Evolutionary conservation across 805 yeast species (phyloP).

Genomic region (Yamadazyma kitorensis): DNA sequence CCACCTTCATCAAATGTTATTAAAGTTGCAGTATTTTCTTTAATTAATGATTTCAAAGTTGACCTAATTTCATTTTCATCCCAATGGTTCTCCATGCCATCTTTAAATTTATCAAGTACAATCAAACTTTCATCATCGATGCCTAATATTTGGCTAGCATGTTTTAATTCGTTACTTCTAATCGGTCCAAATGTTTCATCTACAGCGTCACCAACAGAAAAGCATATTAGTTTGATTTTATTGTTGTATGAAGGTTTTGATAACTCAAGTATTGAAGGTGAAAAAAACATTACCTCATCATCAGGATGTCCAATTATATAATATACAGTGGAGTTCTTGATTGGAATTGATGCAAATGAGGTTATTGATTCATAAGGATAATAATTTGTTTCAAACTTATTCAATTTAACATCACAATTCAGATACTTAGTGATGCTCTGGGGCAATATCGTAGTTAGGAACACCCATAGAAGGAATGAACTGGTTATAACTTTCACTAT

Average conservation of each 20-base stretch:
- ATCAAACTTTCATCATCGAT: conserved; percentile 36
- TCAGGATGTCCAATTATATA: conserved; percentile 93
- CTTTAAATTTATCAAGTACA: conserved; percentile 49
- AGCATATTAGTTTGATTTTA: conserved; percentile 57
- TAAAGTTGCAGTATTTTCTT: conserved; percentile 31
- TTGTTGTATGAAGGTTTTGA: conserved; percentile 48
- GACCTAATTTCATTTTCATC: conserved; percentile 39
- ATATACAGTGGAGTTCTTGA: conserved; percentile 37
- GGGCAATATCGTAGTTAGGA: conserved; percentile 39
- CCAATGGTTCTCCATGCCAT: conserved; percentile 73
- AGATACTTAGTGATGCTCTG: conserved; percentile 30
- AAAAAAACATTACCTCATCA: conserved; percentile 97
- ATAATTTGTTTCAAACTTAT: conserved; percentile 17
- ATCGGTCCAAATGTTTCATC: conserved; percentile 68
- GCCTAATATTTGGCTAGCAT: conserved; percentile 56
- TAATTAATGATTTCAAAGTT: conserved; percentile 29
- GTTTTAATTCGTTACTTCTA: conserved; percentile 57
- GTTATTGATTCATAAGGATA: conserved; percentile 40
- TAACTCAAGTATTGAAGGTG: conserved; percentile 66
- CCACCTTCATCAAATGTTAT: conserved; percentile 83
- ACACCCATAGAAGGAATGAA: conserved; percentile 36
- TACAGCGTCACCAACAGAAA: conserved; percentile 66
- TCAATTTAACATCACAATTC: conserved; percentile 25
- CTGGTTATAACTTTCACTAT: conserved; percentile 4
- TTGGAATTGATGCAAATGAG: conserved; percentile 31